Evolutionary conservation across 2,329 filamentous ascomycete genomes (phyloP).

Genomic region (Diaporthe humulicola): DNA sequence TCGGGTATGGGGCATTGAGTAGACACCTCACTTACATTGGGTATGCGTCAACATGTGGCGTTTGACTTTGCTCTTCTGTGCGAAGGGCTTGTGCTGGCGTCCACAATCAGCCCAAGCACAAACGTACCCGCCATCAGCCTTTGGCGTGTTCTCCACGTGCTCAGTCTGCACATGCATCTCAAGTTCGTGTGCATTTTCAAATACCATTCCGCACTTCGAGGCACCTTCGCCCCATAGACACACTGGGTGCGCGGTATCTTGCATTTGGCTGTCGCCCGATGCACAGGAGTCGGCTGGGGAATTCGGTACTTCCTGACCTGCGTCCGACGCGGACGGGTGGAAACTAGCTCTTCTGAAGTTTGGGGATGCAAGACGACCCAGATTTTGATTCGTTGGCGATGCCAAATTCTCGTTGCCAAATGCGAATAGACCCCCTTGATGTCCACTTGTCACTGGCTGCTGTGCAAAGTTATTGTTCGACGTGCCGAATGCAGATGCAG

Average conservation of each 20-base stretch:
- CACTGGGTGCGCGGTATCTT: background rate
- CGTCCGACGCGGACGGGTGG: background rate
- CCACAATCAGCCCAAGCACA: conserved; percentile 55
- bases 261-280: conserved; percentile 8
- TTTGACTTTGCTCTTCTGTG: conserved; percentile 73
- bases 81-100: conserved; percentile 61
- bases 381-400: conserved; percentile 1
- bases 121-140: conserved; percentile 29
- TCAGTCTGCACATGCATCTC: conserved; percentile 34
- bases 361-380: background rate
- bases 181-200: conserved; percentile 37
- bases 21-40: conserved; percentile 62
- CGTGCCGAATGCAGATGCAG: background rate
- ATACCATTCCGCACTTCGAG: conserved; percentile 30
- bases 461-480: conserved; percentile 9
- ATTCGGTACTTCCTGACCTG: background rate
- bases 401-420: background rate
- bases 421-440: background rate
- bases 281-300: conserved; percentile 12
- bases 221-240: conserved; percentile 31
- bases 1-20: background rate
- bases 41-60: conserved; percentile 76
- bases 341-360: background rate
- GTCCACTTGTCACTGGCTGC: background rate
- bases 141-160: conserved; percentile 36